These are phyloP conservation scores for Globisporangium radiosum DNA, from an alignment of 352 stramenopile genomes.

Conservation along the genomic window DNA sequence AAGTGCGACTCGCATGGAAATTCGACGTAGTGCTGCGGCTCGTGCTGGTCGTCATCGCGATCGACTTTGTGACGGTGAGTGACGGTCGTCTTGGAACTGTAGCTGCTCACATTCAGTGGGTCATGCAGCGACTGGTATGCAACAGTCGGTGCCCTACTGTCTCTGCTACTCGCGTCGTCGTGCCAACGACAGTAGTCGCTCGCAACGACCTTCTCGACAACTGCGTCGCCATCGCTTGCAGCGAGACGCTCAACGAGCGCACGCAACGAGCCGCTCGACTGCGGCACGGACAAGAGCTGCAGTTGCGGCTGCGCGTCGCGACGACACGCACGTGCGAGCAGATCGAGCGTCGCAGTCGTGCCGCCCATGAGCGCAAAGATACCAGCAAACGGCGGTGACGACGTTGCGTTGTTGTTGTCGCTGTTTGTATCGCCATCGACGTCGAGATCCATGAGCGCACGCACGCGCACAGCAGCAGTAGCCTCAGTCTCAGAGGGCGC, in stretches of 20 bases:
- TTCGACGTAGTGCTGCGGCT: slow-evolving; percentile 5
- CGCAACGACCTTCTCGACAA: slow-evolving; percentile 17
- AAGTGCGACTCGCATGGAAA: slow-evolving; percentile 5
- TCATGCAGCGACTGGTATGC: neutral
- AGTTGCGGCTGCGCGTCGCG: too few species aligned
- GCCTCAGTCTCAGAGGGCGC: too few species aligned
- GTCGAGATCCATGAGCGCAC: slow-evolving; percentile 20
- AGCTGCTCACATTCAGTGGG: neutral
- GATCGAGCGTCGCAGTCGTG: neutral
- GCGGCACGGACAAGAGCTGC: neutral
- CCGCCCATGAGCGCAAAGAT: slow-evolving; percentile 14
- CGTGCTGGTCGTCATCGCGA: too few species aligned
- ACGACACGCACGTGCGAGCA: neutral
- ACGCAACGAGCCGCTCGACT: neutral
- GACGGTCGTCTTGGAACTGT: neutral
- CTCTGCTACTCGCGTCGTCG: neutral
- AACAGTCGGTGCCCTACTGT: neutral
- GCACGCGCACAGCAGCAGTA: slow-evolving; percentile 1
- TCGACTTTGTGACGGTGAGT: too few species aligned
- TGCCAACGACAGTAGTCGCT: slow-evolving; percentile 24
- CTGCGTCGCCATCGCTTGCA: neutral
- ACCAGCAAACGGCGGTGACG: slow-evolving; percentile 8
- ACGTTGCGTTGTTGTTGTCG: neutral
- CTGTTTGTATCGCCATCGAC: slow-evolving; percentile 5
- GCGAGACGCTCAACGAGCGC: neutral